Base-by-base conservation (phyloP, 225 moss, liverwort and hornwort species). In the Bryoerythrophyllum caledonicum region DNA sequence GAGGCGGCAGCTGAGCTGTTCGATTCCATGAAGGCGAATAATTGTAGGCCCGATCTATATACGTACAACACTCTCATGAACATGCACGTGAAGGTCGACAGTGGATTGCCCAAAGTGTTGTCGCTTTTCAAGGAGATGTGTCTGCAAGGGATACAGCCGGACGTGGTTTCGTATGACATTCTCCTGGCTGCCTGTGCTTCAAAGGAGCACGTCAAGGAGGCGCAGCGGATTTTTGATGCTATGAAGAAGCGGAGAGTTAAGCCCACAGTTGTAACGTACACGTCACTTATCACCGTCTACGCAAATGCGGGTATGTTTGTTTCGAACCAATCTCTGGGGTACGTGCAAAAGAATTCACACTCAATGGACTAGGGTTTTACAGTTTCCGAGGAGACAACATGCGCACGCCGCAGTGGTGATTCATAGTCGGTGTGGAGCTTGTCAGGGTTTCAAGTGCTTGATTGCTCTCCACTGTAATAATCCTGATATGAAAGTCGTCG, bases 21-120 rank as follows among this genome's bases (percentile, higher is more conserved):
- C 38, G 83, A 87, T 46, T 81, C 87, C 4, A 97, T 97, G 97
- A 94, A 99, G 77, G 71, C 81, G 32, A 81, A 58, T 9, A 60
- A 76, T 38, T 82, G 81, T 80, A 89, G 83, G 85, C 96, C 94
- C 13, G 91, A 99, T 73, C 81, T 91, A 41, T 79, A 83, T 19
- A 91, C 90, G 4, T 99, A 90, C 51, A 94, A 99, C 61, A 94
- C 90, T 40, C 82, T 99, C 48, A 99, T 99, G 94, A 86, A 94
- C 46, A 87, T 86, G 76, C 90, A 91, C 46, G 97, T 93, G 9
- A 93, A 89, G 82, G 81, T 83, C 1, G 94, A 91, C 46, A 72
- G 80, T 60, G 90, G 93, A 49, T 90, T 99, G 56, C 78, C 85
- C 65, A 99, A 90, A 74, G 94, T 99, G 55, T 82, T 99, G 8